These are phyloP conservation scores for Nannochloris sp. DNA, from an alignment of 139 green algal species.

Conservation along the genomic window DNA sequence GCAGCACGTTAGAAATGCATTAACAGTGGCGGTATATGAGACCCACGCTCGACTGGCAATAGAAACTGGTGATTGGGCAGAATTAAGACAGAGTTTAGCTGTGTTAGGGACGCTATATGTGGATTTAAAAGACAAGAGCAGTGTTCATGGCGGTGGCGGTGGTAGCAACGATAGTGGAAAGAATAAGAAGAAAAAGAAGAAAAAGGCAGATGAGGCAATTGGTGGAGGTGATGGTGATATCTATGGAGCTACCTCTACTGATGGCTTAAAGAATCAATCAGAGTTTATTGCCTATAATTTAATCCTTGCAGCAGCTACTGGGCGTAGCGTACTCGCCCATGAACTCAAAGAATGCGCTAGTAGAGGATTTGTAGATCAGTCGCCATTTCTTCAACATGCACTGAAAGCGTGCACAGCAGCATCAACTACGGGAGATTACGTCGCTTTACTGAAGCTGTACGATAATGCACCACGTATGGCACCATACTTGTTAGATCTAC, in stretches of 20 bases:
- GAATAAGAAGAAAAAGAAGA: no score
- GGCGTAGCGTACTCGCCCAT: slow-evolving; percentile 11
- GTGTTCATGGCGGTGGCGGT: no score
- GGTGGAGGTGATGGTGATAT: not conserved
- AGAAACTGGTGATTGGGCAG: slow-evolving; percentile 55
- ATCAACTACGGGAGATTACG: slow-evolving; percentile 28
- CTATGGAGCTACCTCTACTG: not conserved
- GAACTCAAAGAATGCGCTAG: slow-evolving; percentile 21
- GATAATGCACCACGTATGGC: slow-evolving; percentile 46
- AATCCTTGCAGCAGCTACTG: slow-evolving; percentile 38
- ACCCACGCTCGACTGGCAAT: slow-evolving; percentile 65
- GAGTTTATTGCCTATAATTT: slow-evolving; percentile 70
- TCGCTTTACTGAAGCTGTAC: slow-evolving; percentile 44
- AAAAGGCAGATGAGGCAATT: not conserved
- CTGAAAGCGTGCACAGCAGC: no score
- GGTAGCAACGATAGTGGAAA: not conserved
- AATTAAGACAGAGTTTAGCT: slow-evolving; percentile 66
- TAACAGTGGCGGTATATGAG: slow-evolving; percentile 61
- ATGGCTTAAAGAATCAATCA: not conserved
- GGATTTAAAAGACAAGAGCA: no score
- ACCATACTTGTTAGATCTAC: slow-evolving; percentile 55
- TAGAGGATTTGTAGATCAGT: slow-evolving; percentile 20
- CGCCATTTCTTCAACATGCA: slow-evolving; percentile 24
- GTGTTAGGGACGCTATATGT: slow-evolving; percentile 54
- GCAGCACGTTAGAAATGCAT: slow-evolving; percentile 48